These are phyloP conservation scores for Curvularia sp. DNA, from an alignment of 2,329 filamentous ascomycete species.

Conservation along the genomic window DNA sequence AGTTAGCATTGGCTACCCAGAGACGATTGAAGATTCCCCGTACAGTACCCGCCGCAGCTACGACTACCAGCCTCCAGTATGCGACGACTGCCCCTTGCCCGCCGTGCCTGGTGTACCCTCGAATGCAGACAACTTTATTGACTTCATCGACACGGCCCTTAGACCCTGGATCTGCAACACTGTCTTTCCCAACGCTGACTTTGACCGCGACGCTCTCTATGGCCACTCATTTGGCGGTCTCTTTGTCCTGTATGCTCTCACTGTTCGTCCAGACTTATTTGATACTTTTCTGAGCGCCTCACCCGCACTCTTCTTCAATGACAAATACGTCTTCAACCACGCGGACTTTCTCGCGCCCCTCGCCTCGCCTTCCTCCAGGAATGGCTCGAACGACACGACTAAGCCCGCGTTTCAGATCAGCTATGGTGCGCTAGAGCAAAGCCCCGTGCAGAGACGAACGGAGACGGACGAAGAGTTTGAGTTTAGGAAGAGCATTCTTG, in stretches of 20 bases:
- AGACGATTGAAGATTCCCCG: conserved; percentile 40
- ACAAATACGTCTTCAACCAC: conserved; percentile 49
- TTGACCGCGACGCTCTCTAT: conserved; percentile 55
- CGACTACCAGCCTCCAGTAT: conserved; percentile 45
- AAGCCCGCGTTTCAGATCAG: conserved; percentile 45
- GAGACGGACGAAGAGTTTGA: conserved; percentile 41
- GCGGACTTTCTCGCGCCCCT: conserved; percentile 34
- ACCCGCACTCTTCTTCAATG: conserved; percentile 59
- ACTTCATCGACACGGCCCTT: conserved; percentile 54
- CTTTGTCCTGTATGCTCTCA: conserved; percentile 57
- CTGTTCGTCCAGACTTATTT: conserved; percentile 53
- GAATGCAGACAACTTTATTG: conserved; percentile 56
- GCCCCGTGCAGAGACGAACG: conserved; percentile 33
- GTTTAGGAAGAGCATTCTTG: conserved; percentile 34
- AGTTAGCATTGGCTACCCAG: conserved; percentile 43
- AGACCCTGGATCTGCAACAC: conserved; percentile 44
- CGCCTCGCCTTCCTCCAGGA: neutral
- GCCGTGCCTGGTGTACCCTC: conserved; percentile 47
- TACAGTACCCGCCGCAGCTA: conserved; percentile 36
- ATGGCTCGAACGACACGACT: conserved; percentile 10
- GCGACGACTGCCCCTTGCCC: conserved; percentile 37
- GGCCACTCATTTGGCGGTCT: conserved; percentile 61
- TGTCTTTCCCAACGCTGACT: conserved; percentile 42
- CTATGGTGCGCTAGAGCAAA: conserved; percentile 42
- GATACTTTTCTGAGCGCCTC: conserved; percentile 57